Evolutionary conservation across 2,329 filamentous ascomycete species (phyloP), one percentile per base, ranked within the genome.

Genomic region (Alternaria incomplexa): DNA sequence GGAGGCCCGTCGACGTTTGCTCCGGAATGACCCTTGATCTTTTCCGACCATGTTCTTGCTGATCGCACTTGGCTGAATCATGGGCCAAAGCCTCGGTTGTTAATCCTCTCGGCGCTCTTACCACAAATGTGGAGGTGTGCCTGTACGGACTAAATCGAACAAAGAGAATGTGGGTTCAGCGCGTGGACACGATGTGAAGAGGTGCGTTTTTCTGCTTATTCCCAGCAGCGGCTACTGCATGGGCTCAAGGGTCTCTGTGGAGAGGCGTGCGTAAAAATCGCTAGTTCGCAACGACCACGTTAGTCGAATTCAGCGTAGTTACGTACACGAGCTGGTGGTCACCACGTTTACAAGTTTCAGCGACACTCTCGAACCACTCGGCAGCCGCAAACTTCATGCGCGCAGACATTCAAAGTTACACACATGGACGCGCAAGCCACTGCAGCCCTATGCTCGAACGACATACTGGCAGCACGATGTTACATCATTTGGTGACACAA

Each of bases 1-100:
- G 59, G 55, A 70, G 71, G 67, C 65, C 65, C 67, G 67, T 70
- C 58, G 57, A 69, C 63, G 45, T 66, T 52, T 70, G 64, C 54
- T 64, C 58, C 59, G 65, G 59, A 65, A 63, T 51, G 45, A 55
- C 28, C 20, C 61, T 61, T 63, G 61, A 54, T 51, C 66, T 52
- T 50, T 58, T 64, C 58, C 28, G 54, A 62, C 62, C 55, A 67
- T 68, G 62, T 60, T 52, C 58, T 61, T 46, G 61, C 66, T 58
- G 60, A 64, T 58, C 50, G 12, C 17, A 57, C 51, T 64, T 57
- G 66, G 62, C 56, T 47, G 52, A 63, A 56, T 52, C 61, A 56
- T 56, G 61, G 23, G 20, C 47, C 52, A 58, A 25, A 56, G 44
- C 48, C 61, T 58, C 46, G 62, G 47, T 28, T 58, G 30, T 17